Evolutionary conservation across 805 yeast genomes (phyloP).

Genomic region (Tetrapisispora nanseiensis): DNA sequence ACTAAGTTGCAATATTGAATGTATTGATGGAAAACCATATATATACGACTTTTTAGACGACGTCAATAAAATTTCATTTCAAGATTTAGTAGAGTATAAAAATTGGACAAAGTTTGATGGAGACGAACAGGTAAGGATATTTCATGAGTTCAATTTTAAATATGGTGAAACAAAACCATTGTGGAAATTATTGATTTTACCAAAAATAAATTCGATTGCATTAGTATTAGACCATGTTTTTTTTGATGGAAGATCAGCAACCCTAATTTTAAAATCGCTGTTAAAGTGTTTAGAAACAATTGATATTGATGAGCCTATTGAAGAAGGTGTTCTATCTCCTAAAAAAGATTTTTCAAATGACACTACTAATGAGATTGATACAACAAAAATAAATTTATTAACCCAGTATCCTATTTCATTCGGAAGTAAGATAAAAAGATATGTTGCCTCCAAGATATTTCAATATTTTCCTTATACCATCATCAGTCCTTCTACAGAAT

Average conservation of each 20-base stretch:
- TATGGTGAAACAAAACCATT: conserved; percentile 13
- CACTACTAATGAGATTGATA: not conserved
- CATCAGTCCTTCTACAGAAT: conserved; percentile 3
- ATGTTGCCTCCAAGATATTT: conserved; percentile 6
- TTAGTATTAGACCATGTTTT: conserved; percentile 19
- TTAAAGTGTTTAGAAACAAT: conserved; percentile 6
- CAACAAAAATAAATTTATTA: conserved; percentile 11
- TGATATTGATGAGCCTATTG: not conserved
- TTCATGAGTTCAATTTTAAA: conserved; percentile 12
- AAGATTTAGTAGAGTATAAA: conserved; percentile 16
- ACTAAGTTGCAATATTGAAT: conserved; percentile 14
- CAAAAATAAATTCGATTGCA: conserved; percentile 10
- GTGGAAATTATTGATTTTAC: conserved; percentile 21
- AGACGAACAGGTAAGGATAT: conserved; percentile 12
- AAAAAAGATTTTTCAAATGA: not conserved
- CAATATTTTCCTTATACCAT: conserved; percentile 10
- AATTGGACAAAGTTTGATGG: conserved; percentile 10
- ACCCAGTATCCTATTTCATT: conserved; percentile 18
- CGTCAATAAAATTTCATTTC: conserved; percentile 5
- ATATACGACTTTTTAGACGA: conserved; percentile 4
- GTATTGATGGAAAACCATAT: conserved; percentile 3
- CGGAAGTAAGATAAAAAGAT: conserved; percentile 10
- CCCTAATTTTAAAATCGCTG: conserved; percentile 14
- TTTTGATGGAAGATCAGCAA: conserved; percentile 23
- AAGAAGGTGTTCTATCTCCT: not conserved